phyloP scores from a whole-genome alignment of 2,329 filamentous ascomycete species.

The Colletotrichum australisinense region DNA sequence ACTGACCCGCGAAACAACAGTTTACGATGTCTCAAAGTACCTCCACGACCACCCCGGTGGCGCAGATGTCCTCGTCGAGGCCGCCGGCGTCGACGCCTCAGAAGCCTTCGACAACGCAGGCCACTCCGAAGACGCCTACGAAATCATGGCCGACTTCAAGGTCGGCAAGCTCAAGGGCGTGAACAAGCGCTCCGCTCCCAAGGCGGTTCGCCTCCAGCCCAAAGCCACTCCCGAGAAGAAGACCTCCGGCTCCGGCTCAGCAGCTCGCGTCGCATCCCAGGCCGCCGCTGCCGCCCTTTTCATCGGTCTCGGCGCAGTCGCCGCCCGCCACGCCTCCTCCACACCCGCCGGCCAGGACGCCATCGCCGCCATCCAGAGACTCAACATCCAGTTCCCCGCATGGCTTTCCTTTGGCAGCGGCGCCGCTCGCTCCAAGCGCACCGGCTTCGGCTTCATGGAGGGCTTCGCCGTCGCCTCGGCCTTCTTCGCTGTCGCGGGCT shows the following conservation, averaged over 20 bases:
- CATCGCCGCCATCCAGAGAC: slow-evolving; percentile 33
- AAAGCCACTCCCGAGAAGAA: slow-evolving; percentile 10
- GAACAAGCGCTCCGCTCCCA: slow-evolving; percentile 37
- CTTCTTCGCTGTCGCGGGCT: slow-evolving; percentile 46
- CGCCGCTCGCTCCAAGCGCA: slow-evolving; percentile 25
- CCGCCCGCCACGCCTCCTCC: slow-evolving; percentile 37
- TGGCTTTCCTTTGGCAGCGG: slow-evolving; percentile 12
- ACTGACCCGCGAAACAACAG: slow-evolving; percentile 45
- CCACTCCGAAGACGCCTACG: slow-evolving; percentile 74
- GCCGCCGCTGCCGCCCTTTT: slow-evolving; percentile 37
- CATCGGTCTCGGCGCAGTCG: slow-evolving; percentile 37
- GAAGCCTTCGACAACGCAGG: slow-evolving; percentile 87
- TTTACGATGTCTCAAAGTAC: slow-evolving; percentile 70
- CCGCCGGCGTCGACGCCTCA: slow-evolving; percentile 81
- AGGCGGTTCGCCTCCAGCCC: slow-evolving; percentile 40
- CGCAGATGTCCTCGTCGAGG: slow-evolving; percentile 81
- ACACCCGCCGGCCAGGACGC: slow-evolving; percentile 29
- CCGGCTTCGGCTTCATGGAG: slow-evolving; percentile 48
- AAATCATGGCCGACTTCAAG: slow-evolving; percentile 52
- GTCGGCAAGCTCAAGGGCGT: slow-evolving; percentile 52
- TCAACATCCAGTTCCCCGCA: slow-evolving; percentile 28
- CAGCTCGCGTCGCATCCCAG: slow-evolving; percentile 24
- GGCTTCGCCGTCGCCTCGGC: slow-evolving; percentile 50
- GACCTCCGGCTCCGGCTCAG: slow-evolving; percentile 14
- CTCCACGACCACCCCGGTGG: slow-evolving; percentile 75